These are phyloP conservation scores for Saturnispora quitensis DNA, from an alignment of 805 yeast genomes.

Conservation along the genomic window DNA sequence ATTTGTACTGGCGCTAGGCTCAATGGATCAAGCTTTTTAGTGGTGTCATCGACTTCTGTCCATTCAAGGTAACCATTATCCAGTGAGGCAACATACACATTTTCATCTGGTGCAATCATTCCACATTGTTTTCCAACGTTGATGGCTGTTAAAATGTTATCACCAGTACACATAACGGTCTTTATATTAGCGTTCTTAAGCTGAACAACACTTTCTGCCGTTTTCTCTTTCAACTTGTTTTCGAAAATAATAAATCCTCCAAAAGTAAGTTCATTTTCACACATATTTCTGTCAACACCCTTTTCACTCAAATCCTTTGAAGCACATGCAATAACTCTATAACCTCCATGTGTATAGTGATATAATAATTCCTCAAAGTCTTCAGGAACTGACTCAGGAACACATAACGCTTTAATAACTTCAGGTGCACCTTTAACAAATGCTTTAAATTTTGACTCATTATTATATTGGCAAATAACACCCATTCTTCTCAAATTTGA, in stretches of 20 bases:
- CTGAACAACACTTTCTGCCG: slow-evolving; percentile 49
- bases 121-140: slow-evolving; percentile 86
- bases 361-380: slow-evolving; percentile 68
- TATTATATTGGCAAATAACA: slow-evolving; percentile 42
- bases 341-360: slow-evolving; percentile 87
- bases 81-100: slow-evolving; percentile 56
- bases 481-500: slow-evolving; percentile 86
- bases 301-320: slow-evolving; percentile 32
- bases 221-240: slow-evolving; percentile 70
- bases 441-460: slow-evolving; percentile 28
- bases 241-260: slow-evolving; percentile 89
- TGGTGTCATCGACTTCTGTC: slow-evolving; percentile 60
- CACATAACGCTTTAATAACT: slow-evolving; percentile 72
- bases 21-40: slow-evolving; percentile 47
- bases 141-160: slow-evolving; percentile 86
- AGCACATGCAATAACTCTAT: slow-evolving; percentile 93
- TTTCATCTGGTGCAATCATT: slow-evolving; percentile 37
- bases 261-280: slow-evolving; percentile 64
- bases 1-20: slow-evolving; percentile 46
- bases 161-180: slow-evolving; percentile 97
- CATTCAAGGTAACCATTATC: slow-evolving; percentile 35
- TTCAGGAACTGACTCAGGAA: slow-evolving; percentile 58
- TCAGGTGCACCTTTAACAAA: slow-evolving; percentile 98
- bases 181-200: slow-evolving; percentile 64
- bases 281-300: slow-evolving; percentile 45